Evolutionary conservation across 2,329 filamentous ascomycete genomes (phyloP), one percentile per base, ranked within the genome.

Genomic region (Fusarium buxicola): DNA sequence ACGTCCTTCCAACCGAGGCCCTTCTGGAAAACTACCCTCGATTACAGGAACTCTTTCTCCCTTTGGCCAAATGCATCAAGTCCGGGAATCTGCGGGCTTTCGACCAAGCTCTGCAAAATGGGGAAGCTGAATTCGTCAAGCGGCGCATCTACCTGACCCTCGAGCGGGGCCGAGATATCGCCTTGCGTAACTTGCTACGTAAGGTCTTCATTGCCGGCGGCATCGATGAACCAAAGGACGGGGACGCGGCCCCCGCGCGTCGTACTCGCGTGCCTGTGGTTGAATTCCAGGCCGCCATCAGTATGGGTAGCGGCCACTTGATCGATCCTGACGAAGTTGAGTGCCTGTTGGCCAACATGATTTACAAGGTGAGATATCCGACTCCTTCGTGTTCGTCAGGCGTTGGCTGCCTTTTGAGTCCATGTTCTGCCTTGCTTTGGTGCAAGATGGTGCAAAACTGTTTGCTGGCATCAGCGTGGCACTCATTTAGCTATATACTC

Each of bases 261-360:
- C 84, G 89, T 64, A 96, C 92, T 2, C 87, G 95, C 65, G 85
- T 99, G 30, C 90, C 92, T 0, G 84, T 97, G 12, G 83, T 85
- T 11, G 92, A 98, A 69, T 98, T 99, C 70, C 88, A 87, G 21
- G 91, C 92, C 7, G 96, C 92, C 8, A 86, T 98, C 58, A 89
- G 89, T 72, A 83, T 97, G 69, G 89, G 88, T 48, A 89, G 86
- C 65, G 82, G 84, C 45, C 83, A 91, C 72, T 78, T 82, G 30
- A 81, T 96, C 30, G 95, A 97, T 69, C 84, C 86, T 28, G 96
- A 99, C 73, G 95, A 99, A 77, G 94, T 98, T 5, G 96, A 99
- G 77, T 99, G 95, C 75, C 80, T 97, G 69, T 74, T 99, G 71
- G 92, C 95, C 25, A 98, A 97, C 74, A 92, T 97, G 86, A 97